Evolutionary conservation across 1,284 basidiomycete genomes (phyloP).

Genomic region (Marasmius oreades): DNA sequence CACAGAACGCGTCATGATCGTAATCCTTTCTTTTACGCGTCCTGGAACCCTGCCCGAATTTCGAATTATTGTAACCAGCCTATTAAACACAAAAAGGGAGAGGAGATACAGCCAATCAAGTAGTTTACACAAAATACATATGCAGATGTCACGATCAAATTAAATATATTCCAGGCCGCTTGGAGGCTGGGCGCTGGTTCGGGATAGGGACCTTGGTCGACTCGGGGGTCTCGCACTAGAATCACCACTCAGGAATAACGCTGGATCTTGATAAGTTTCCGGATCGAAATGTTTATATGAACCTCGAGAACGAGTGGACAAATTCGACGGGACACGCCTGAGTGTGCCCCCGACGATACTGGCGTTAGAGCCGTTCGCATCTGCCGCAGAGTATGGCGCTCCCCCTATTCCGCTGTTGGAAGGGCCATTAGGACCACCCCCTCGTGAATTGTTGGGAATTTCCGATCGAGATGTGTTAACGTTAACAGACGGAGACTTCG

Average conservation of each 20-base stretch:
- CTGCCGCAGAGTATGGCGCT: background rate
- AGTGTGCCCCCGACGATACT: slow-evolving; percentile 8
- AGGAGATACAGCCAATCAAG: too few relatives aligned
- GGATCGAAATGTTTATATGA: slow-evolving; percentile 32
- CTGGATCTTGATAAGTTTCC: slow-evolving; percentile 31
- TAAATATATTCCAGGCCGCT: background rate
- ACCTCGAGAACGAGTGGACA: slow-evolving; percentile 27
- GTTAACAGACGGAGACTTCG: background rate
- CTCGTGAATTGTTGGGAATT: background rate
- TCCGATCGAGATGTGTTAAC: background rate
- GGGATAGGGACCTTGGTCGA: background rate
- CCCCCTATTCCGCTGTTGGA: background rate
- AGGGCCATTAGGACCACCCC: too few relatives aligned
- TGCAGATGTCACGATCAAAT: background rate
- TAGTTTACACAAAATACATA: too few relatives aligned
- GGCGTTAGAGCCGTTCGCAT: background rate
- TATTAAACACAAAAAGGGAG: too few relatives aligned
- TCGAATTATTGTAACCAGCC: too few relatives aligned
- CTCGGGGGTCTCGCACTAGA: background rate
- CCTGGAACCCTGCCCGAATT: too few relatives aligned
- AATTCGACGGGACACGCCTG: slow-evolving; percentile 25
- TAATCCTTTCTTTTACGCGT: too few relatives aligned
- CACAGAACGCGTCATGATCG: too few relatives aligned
- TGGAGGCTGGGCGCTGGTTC: background rate
- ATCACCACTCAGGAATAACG: slow-evolving; percentile 15